These are phyloP conservation scores for Acanthamoeba sp. DNA, from an alignment of 208 protist genomes.

Conservation along the genomic window DNA sequence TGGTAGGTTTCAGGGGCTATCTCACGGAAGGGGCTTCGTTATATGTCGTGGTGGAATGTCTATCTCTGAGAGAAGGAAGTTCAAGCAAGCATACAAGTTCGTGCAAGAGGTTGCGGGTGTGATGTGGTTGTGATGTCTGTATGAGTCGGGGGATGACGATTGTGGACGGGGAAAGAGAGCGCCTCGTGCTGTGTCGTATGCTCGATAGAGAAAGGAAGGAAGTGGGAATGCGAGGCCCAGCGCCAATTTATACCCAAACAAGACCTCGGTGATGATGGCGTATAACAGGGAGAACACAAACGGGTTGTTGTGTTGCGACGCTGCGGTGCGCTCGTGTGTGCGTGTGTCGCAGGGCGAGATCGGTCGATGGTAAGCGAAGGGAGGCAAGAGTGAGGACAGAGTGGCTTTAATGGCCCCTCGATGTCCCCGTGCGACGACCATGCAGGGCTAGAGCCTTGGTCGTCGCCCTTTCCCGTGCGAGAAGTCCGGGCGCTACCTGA, in stretches of 20 bases:
- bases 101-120: not conserved
- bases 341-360: conserved; percentile 10
- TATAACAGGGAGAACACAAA: not conserved
- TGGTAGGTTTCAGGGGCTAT: no score
- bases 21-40: no score
- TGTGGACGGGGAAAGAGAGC: no score
- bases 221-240: not conserved
- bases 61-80: not conserved
- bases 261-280: not conserved
- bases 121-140: not conserved
- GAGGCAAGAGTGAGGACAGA: not conserved
- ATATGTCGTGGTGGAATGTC: no score
- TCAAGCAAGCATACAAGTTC: not conserved
- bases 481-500: not conserved
- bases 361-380: not conserved
- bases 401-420: not conserved
- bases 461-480: not conserved
- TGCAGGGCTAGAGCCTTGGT: not conserved
- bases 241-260: conserved; percentile 45
- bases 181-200: no score
- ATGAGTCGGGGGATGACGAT: not conserved
- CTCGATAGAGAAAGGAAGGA: not conserved
- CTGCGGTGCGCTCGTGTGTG: not conserved
- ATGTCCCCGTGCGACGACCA: not conserved
- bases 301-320: not conserved